Evolutionary conservation across 306 rosid species (phyloP).

Genomic region (Quercus agrifolia): DNA sequence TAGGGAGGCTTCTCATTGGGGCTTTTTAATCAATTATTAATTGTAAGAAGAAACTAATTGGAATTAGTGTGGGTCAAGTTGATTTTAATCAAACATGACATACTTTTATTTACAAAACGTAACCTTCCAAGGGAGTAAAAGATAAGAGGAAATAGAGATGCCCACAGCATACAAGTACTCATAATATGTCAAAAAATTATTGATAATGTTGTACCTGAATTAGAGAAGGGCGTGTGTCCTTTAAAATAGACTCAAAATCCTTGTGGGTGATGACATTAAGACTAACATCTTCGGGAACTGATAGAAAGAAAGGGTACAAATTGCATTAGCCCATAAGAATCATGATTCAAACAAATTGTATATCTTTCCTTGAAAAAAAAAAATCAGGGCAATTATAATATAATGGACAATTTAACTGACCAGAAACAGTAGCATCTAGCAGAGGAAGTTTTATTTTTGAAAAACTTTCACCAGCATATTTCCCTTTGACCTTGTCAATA

Average conservation of each 20-base stretch:
- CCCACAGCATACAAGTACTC: background rate
- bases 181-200: slow-evolving; percentile 14
- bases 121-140: background rate
- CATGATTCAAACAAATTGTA: background rate
- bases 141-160: background rate
- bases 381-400: background rate
- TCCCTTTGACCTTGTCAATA: slow-evolving; percentile 57
- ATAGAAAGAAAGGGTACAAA: slow-evolving; percentile 14
- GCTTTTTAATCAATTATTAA: background rate
- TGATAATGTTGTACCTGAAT: slow-evolving; percentile 51
- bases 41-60: background rate
- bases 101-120: background rate
- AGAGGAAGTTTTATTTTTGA: slow-evolving; percentile 61
- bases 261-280: slow-evolving; percentile 42
- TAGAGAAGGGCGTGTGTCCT: slow-evolving; percentile 53
- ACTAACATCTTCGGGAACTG: slow-evolving; percentile 52
- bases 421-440: slow-evolving; percentile 44
- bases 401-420: slow-evolving; percentile 44
- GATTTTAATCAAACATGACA: background rate
- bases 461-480: slow-evolving; percentile 48
- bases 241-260: slow-evolving; percentile 57
- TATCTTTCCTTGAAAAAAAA: background rate
- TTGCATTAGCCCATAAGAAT: slow-evolving; percentile 22
- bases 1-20: background rate
- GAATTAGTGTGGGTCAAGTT: background rate